Evolutionary conservation across 768 basidiomycete genomes (phyloP), one percentile per base, ranked within the genome.

Genomic region (Hericium erinaceus): DNA sequence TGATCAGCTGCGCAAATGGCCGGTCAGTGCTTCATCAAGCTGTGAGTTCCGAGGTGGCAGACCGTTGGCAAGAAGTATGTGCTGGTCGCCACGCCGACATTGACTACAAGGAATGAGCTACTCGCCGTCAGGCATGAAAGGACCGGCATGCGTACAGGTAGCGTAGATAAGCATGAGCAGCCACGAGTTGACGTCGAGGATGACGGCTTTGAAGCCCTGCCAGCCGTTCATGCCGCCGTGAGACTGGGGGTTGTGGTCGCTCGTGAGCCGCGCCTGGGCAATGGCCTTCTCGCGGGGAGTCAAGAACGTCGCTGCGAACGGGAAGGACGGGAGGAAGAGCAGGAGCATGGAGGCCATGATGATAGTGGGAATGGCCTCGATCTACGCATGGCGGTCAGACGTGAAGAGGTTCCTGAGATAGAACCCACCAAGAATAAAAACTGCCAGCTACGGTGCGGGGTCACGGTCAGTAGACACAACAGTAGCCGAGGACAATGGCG

Each of bases 221-320:
- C 78, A 80, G 16, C 80, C 80, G 18, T 67, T 74, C 79, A 80
- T 78, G 18, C 80, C 80, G 28, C 81, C 80, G 64, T 81, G 81
- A 2, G 80, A 81, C 50, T 75, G 76, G 16, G 80, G 81, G 58
- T 74, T 80, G 55, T 83, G 80, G 61, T 82, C 80, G 15, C 76
- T 69, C 55, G 80, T 77, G 16, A 83, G 64, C 10, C 80, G 72
- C n/a, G 80, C 80, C 65, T 80, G 79, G 2, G 81, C 80, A 46
- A 83, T 83, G 20, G 80, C 76, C 22, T 73, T 68, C 64, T 83
- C 77, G 39, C 79, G 74, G 1, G 75, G 76, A 11, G 73, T 77
- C 5, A 83, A 69, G 65, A 82, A 82, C 0, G 72, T 70, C 4
- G 80, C 77, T 4, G 76, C 71, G 64, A 81, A 82, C 0, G 81